phyloP scores from a whole-genome alignment of 176 grass and related monocot species.

The Oryza glumipatula region DNA sequence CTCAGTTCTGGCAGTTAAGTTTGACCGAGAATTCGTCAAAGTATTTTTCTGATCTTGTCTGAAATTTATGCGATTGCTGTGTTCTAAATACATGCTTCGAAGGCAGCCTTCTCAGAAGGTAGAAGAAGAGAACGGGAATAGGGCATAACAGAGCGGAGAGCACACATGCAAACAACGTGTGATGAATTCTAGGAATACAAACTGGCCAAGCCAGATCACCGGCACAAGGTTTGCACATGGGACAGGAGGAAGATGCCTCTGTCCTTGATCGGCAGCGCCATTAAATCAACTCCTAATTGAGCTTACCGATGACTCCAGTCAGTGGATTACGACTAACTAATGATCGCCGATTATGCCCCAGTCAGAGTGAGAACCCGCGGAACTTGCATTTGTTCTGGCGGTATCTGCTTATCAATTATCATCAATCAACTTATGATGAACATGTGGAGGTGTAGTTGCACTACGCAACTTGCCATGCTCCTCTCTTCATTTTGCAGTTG shows the following conservation, averaged over 20 bases:
- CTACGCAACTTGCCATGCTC: background rate
- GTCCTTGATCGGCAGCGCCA: background rate
- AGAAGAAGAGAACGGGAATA: background rate
- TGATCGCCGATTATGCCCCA: slow-evolving; percentile 11
- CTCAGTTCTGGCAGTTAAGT: too few species aligned
- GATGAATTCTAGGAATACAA: background rate
- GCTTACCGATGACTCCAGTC: slow-evolving; percentile 19
- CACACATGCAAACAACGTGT: slow-evolving; percentile 43
- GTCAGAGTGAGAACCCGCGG: slow-evolving; percentile 16
- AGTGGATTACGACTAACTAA: slow-evolving; percentile 36
- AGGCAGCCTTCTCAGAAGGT: too few species aligned
- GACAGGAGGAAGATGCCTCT: background rate
- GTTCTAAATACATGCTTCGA: too few species aligned
- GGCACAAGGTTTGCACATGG: slow-evolving; percentile 44
- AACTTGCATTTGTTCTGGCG: background rate
- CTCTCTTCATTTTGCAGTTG: background rate
- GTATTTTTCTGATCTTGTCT: background rate
- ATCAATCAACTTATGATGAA: background rate
- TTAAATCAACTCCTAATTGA: slow-evolving; percentile 16
- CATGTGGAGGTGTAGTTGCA: background rate
- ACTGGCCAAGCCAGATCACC: slow-evolving; percentile 39
- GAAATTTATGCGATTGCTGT: too few species aligned
- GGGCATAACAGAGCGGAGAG: background rate
- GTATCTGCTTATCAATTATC: background rate
- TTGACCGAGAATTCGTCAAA: background rate